phyloP scores from a whole-genome alignment of 305 asterid species.

The Monarda citriodora region DNA sequence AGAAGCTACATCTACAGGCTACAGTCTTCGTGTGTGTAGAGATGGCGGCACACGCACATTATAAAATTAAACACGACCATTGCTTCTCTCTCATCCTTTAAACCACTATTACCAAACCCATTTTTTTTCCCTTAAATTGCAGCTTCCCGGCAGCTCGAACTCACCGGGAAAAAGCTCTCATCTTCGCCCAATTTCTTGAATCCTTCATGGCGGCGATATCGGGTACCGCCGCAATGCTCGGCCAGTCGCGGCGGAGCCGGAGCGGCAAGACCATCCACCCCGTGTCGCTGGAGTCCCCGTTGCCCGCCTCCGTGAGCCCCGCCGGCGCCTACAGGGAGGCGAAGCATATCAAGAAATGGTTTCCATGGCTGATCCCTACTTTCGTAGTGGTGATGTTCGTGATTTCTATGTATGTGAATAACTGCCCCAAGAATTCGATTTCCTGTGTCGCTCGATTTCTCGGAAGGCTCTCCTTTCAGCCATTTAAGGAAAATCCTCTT shows the following conservation, averaged over 20 bases:
- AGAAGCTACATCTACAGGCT: no score
- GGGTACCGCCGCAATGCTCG: conserved; percentile 39
- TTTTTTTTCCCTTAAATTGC: background rate
- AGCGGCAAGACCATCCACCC: conserved; percentile 69
- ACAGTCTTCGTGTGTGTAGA: conserved; percentile 4
- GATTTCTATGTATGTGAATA: conserved; percentile 67
- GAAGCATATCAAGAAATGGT: conserved; percentile 69
- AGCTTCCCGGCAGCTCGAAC: conserved; percentile 13
- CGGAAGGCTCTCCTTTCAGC: conserved; percentile 93
- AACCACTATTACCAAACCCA: conserved; percentile 23
- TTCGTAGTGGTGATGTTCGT: conserved; percentile 67
- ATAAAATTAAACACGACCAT: conserved; percentile 10
- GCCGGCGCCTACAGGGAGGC: conserved; percentile 39
- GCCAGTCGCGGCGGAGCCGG: conserved; percentile 51
- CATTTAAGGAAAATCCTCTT: conserved; percentile 81
- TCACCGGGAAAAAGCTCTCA: conserved; percentile 1
- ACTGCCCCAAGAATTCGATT: conserved; percentile 68
- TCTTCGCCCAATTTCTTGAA: conserved; percentile 1
- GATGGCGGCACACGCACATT: background rate
- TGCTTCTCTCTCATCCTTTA: background rate
- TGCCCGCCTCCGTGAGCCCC: conserved; percentile 25
- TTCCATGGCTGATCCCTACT: conserved; percentile 76
- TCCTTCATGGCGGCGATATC: conserved; percentile 46
- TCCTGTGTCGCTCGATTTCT: conserved; percentile 60
- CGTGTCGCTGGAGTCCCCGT: conserved; percentile 35